These are phyloP conservation scores for Euphorbia lathyris DNA, from an alignment of 345 rosid genomes.

Conservation along the genomic window DNA sequence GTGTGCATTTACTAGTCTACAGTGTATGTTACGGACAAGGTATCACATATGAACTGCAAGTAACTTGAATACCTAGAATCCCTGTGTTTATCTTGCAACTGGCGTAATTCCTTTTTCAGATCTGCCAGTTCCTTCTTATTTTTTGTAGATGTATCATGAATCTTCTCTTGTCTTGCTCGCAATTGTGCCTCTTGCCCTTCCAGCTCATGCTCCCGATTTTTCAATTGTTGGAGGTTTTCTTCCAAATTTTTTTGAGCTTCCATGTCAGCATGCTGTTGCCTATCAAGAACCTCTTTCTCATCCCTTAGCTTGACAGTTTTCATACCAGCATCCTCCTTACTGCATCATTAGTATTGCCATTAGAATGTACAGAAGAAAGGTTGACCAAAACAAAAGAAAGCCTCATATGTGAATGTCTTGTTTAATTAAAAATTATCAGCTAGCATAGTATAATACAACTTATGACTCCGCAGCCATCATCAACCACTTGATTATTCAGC, in stretches of 20 bases:
- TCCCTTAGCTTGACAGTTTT: conserved; percentile 84
- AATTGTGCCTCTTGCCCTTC: conserved; percentile 74
- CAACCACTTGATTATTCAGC: background rate
- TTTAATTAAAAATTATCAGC: background rate
- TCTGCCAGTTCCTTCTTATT: conserved; percentile 58
- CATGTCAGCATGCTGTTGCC: conserved; percentile 86
- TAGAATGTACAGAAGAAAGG: background rate
- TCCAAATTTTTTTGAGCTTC: conserved; percentile 90
- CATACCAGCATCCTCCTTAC: conserved; percentile 95
- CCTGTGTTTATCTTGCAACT: conserved; percentile 70
- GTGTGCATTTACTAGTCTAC: background rate
- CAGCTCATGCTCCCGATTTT: conserved; percentile 70
- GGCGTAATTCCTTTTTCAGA: conserved; percentile 59
- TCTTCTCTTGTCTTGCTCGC: conserved; percentile 55
- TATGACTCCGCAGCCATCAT: background rate
- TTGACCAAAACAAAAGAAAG: background rate
- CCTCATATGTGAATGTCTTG: background rate
- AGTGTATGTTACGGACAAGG: background rate
- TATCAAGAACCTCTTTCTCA: conserved; percentile 90
- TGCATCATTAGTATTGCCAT: conserved; percentile 34
- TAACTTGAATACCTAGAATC: conserved; percentile 57
- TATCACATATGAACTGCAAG: background rate
- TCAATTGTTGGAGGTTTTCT: conserved; percentile 90
- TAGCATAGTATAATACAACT: background rate
- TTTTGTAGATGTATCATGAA: conserved; percentile 53